Base-by-base conservation (phyloP, 2,329 filamentous ascomycete genomes). In the Clonostachys solani region DNA sequence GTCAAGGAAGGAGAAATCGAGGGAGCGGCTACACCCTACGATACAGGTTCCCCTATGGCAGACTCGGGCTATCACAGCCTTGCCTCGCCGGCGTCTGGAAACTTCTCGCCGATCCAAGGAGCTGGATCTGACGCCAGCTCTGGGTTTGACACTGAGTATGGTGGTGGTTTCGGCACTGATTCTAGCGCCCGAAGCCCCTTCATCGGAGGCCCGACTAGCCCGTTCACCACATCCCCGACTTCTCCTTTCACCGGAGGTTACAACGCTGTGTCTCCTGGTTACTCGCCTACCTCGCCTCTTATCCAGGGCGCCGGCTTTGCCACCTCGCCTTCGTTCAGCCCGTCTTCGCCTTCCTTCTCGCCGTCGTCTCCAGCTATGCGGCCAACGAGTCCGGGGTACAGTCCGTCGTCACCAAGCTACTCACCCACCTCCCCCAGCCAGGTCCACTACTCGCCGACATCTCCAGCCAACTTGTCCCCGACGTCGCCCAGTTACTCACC, bases 21-120 rank as follows among this genome's bases (percentile, higher is more conserved):
- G 50, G 94, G 94, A 56, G 89, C 90, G 47, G 89, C 91, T 40
- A 99, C 94, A 9, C 95, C 95, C 2, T 99, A 99, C 68, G 94
- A 97, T 62, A 87, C 84, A 19, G 87, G 87, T 40, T 92, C 88
- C 44, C 89, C 89, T 5, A 85, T 92, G 68, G 80, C 78, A 8
- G 86, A 91, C 57, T 83, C 80, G 37, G 86, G 86, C 44, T 84
- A 82, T 57, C 67, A 83, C 58, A 80, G 78, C 54, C 72, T 84
- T 55, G 79, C 74, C 52, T 83, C 82, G n/a, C 81, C 83, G 54
- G 80, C 71, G 51, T 75, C 73, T 58, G 81, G 74, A 61, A 80
- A 80, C 64, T 87, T 87, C 77, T 94, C 89, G 34, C 89, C 89
- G 44, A 90, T 94, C 60, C 83, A 88, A 55, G 79, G 79, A 52